Evolutionary conservation across 2,329 filamentous ascomycete species (phyloP), one percentile per base, ranked within the genome.

Genomic region (Claviceps africana): DNA sequence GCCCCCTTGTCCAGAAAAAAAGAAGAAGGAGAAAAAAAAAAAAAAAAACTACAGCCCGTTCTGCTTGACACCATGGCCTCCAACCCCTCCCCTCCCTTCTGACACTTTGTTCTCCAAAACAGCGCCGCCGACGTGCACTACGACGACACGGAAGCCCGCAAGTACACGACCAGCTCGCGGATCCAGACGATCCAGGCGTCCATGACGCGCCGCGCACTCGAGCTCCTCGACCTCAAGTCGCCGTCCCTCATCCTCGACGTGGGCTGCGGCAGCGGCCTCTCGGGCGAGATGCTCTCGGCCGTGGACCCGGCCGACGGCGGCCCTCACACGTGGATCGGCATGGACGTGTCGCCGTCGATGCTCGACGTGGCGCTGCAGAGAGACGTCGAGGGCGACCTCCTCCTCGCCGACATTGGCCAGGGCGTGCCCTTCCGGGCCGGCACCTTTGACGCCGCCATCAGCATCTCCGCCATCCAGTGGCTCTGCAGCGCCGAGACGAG

Each of bases 41-140:
- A 11, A 30, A 43, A 37, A 37, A 25, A 50, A 42, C 7, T 22
- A 19, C 13, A n/a, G 33, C n/a, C n/a, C n/a, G n/a, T n/a, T n/a
- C n/a, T n/a, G n/a, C n/a, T n/a, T n/a, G n/a, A n/a, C n/a, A n/a
- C n/a, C n/a, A n/a, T n/a, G n/a, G n/a, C n/a, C n/a, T n/a, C n/a
- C n/a, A n/a, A n/a, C n/a, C n/a, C n/a, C n/a, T n/a, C n/a, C n/a
- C n/a, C n/a, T n/a, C n/a, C n/a, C n/a, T n/a, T n/a, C n/a, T n/a
- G n/a, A n/a, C n/a, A n/a, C n/a, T n/a, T n/a, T n/a, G n/a, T n/a
- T n/a, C n/a, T n/a, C n/a, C n/a, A n/a, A n/a, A n/a, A 52, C 67
- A 94, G 88, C 65, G 88, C 90, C 49, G 91, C 93, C 58, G 93
- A 98, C 72, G 85, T 97, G 65, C 94, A 95, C 75, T 98, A 98